A percentile compares a stretch with the other conserved stretches of the same genome.
These are phyloP conservation scores for Pleurotus cornucopiae DNA, from an alignment of 768 basidiomycete species.

Conservation along the genomic window DNA sequence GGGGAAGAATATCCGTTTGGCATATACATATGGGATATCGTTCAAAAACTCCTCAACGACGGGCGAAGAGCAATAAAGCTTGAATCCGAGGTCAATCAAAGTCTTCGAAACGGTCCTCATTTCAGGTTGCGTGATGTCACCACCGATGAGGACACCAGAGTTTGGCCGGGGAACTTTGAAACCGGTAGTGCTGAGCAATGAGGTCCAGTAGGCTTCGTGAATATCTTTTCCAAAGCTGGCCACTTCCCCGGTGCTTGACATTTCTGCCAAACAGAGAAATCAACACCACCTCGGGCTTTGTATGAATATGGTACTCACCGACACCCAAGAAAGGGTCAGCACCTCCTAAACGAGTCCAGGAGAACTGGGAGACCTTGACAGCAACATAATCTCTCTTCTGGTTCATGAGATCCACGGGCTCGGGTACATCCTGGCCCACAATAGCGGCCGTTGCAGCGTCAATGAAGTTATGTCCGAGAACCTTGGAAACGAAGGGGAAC, in stretches of 20 bases:
- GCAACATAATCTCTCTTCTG: slow-evolving; percentile 86
- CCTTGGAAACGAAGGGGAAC: slow-evolving; percentile 99
- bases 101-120: slow-evolving; percentile 79
- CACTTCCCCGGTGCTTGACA: slow-evolving; percentile 98
- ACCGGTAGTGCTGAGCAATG: slow-evolving; percentile 91
- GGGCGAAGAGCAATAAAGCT: slow-evolving; percentile 84
- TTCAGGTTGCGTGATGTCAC: slow-evolving; percentile 84
- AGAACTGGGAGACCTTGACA: slow-evolving; percentile 98
- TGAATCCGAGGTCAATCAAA: slow-evolving; percentile 86
- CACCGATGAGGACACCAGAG: slow-evolving; percentile 90
- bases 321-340: slow-evolving; percentile 97
- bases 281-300: not conserved
- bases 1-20: slow-evolving; percentile 94
- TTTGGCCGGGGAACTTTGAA: slow-evolving; percentile 85
- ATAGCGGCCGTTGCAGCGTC: slow-evolving; percentile 90
- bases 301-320: slow-evolving; percentile 44
- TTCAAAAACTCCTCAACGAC: slow-evolving; percentile 81
- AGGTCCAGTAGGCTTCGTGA: slow-evolving; percentile 94
- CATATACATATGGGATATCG: slow-evolving; percentile 67
- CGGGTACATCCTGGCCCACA: slow-evolving; percentile 80
- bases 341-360: slow-evolving; percentile 93
- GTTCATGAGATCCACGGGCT: slow-evolving; percentile 89
- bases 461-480: slow-evolving; percentile 95
- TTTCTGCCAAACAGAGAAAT: slow-evolving; percentile 49
- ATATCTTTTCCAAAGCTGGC: slow-evolving; percentile 93